Percentiles rank a stretch among this genome's conserved stretches.
These are phyloP conservation scores for Psophocarpus tetragonolobus DNA, from an alignment of 306 rosid genomes.

Conservation along the genomic window DNA sequence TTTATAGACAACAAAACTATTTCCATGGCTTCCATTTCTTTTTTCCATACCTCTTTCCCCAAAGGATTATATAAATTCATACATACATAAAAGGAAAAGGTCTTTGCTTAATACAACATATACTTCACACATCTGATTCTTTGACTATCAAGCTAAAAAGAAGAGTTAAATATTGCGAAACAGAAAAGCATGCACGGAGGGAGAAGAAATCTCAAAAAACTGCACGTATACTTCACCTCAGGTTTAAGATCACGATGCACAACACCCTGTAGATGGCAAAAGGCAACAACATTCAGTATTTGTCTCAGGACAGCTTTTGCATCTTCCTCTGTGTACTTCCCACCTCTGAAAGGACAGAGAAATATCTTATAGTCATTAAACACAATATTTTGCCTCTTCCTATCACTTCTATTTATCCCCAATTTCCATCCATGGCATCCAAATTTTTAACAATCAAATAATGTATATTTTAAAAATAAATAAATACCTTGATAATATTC, in stretches of 20 bases:
- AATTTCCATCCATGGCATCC: constrained; percentile 2
- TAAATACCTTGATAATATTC: constrained; percentile 70
- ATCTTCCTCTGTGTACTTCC: constrained; percentile 84
- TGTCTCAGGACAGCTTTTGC: constrained; percentile 72
- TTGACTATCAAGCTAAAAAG: not conserved
- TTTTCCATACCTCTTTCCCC: not conserved
- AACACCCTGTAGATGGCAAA: constrained; percentile 17
- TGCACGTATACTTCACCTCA: constrained; percentile 50
- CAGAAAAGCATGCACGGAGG: not conserved
- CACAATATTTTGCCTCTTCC: not conserved
- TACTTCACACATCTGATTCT: not conserved
- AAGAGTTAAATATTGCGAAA: not conserved
- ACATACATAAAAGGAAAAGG: constrained; percentile 8
- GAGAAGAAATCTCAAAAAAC: not conserved
- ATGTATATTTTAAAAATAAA: not conserved
- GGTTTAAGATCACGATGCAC: constrained; percentile 43
- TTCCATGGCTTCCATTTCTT: not conserved
- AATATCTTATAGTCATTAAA: constrained; percentile 15
- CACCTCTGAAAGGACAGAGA: constrained; percentile 60
- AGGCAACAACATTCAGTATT: constrained; percentile 44
- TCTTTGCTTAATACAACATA: not conserved
- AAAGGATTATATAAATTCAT: not conserved
- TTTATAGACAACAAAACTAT: not conserved
- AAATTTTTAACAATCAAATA: constrained; percentile 8
- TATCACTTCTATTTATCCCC: not conserved